These are phyloP conservation scores for Cornus suecica DNA, from an alignment of 148 eudicot genomes.

Conservation along the genomic window DNA sequence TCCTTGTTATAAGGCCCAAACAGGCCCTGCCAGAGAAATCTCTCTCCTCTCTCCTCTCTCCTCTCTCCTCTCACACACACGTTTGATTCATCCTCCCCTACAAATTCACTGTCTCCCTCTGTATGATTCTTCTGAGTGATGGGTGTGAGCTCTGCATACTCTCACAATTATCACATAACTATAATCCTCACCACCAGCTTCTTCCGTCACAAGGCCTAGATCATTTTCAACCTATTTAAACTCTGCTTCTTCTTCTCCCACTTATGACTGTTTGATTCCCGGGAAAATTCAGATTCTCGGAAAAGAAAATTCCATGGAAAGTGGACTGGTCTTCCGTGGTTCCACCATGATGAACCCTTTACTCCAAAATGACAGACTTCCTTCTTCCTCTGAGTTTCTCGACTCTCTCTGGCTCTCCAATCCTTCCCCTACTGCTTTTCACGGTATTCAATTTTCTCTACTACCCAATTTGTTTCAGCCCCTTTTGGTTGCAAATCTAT, in stretches of 20 bases:
- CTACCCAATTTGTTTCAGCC: neutral
- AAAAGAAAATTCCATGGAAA: slow-evolving; percentile 32
- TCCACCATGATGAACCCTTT: slow-evolving; percentile 21
- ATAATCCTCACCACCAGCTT: slow-evolving; percentile 22
- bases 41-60: slow-evolving; percentile 19
- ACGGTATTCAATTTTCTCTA: slow-evolving; percentile 31
- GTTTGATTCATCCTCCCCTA: slow-evolving; percentile 4
- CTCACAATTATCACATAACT: slow-evolving; percentile 21
- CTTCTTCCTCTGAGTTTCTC: slow-evolving; percentile 26
- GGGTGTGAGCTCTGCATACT: slow-evolving; percentile 27
- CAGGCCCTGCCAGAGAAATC: slow-evolving; percentile 24
- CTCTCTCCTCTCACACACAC: slow-evolving; percentile 1
- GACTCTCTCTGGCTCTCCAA: slow-evolving; percentile 48
- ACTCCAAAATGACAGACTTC: slow-evolving; percentile 27
- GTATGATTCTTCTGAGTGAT: slow-evolving; percentile 17
- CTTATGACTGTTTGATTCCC: slow-evolving; percentile 6
- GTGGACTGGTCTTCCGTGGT: slow-evolving; percentile 15
- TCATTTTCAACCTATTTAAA: neutral
- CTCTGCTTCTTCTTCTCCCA: neutral
- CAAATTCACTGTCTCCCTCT: neutral
- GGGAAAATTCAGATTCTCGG: neutral
- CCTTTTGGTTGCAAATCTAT: neutral
- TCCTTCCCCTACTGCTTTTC: slow-evolving; percentile 49
- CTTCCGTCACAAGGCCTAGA: slow-evolving; percentile 23
- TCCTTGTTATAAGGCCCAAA: neutral